These are phyloP conservation scores for Candida pseudoviswanathii DNA, from an alignment of 1,139 yeast genomes.

Conservation along the genomic window DNA sequence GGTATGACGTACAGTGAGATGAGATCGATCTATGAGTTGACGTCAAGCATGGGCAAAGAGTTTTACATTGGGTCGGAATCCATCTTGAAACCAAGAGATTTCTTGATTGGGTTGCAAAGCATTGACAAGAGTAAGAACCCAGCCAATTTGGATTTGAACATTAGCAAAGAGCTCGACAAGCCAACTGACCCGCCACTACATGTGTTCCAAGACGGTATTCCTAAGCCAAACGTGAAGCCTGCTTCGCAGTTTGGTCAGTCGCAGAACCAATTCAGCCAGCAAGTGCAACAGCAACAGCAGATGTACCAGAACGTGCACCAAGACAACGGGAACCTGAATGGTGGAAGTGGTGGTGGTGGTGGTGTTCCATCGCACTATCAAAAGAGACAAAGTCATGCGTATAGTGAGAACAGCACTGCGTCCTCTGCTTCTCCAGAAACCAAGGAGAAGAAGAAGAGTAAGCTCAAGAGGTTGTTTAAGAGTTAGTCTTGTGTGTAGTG, in stretches of 20 bases:
- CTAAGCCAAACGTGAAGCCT: slow-evolving; percentile 13
- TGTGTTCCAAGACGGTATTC: slow-evolving; percentile 31
- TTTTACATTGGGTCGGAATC: slow-evolving; percentile 85
- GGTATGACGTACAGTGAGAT: slow-evolving; percentile 87
- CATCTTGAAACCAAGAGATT: slow-evolving; percentile 64
- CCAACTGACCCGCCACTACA: slow-evolving; percentile 37
- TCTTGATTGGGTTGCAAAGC: slow-evolving; percentile 47
- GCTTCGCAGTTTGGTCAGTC: slow-evolving; percentile 3
- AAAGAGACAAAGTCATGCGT: slow-evolving; percentile 23
- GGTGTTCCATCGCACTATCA: slow-evolving; percentile 33
- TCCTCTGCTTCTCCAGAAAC: slow-evolving; percentile 15
- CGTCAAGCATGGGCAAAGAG: slow-evolving; percentile 64
- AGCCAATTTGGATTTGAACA: slow-evolving; percentile 36
- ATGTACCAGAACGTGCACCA: slow-evolving; percentile 2
- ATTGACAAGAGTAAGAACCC: slow-evolving; percentile 38
- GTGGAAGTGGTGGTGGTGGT: not conserved
- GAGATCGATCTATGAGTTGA: slow-evolving; percentile 73
- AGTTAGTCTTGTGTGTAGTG: not conserved
- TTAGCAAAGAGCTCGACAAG: slow-evolving; percentile 25
- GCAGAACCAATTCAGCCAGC: slow-evolving; percentile 8
- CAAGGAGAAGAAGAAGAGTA: slow-evolving; percentile 38
- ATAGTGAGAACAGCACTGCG: not conserved
- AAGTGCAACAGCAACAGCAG: slow-evolving; percentile 12
- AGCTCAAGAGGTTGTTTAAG: slow-evolving; percentile 41
- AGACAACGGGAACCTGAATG: not conserved